Conservation (phyloP, 2,329 filamentous ascomycete genomes). For the Colletotrichum zoysiae region DNA sequence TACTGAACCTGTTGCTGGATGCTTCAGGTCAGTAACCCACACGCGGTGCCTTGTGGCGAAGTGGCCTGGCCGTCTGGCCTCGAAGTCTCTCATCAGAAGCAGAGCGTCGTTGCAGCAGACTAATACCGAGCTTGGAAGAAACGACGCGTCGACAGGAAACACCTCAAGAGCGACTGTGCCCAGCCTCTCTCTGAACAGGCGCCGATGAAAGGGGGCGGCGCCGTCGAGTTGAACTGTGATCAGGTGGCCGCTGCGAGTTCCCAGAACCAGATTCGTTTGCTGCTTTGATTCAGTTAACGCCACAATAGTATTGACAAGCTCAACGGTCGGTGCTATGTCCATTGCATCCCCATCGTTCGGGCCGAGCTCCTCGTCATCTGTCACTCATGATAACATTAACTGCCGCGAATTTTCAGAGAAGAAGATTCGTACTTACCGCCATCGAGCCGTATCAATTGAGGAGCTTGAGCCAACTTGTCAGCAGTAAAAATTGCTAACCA, state of each 20-base stretch:
- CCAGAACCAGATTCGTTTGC: slow-evolving; percentile 55
- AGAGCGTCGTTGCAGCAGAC: slow-evolving; percentile 64
- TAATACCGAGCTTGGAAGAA: slow-evolving; percentile 50
- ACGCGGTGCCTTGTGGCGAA: slow-evolving; percentile 60
- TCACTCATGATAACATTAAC: background rate
- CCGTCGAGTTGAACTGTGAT: slow-evolving; percentile 53
- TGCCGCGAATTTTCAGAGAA: no score
- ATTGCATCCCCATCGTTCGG: slow-evolving; percentile 23
- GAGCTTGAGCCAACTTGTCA: slow-evolving; percentile 20
- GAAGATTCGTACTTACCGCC: slow-evolving; percentile 42
- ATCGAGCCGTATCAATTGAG: slow-evolving; percentile 43
- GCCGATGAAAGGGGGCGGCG: slow-evolving; percentile 43
- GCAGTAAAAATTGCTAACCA: slow-evolving; percentile 50
- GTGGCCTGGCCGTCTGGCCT: slow-evolving; percentile 43
- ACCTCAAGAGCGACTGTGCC: slow-evolving; percentile 54
- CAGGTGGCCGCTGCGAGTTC: slow-evolving; percentile 66
- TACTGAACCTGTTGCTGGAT: slow-evolving; percentile 60
- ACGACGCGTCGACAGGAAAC: slow-evolving; percentile 44
- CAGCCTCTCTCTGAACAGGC: slow-evolving; percentile 50
- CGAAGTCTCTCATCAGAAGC: slow-evolving; percentile 57
- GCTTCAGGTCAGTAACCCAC: slow-evolving; percentile 64
- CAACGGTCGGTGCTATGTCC: slow-evolving; percentile 32
- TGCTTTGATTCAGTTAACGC: slow-evolving; percentile 47
- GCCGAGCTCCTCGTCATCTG: slow-evolving; percentile 11
- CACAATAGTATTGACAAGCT: slow-evolving; percentile 59